Evolutionary conservation across 179 eudicot genomes (phyloP), one percentile per base, ranked within the genome.

Genomic region (Gypsophila paniculata): DNA sequence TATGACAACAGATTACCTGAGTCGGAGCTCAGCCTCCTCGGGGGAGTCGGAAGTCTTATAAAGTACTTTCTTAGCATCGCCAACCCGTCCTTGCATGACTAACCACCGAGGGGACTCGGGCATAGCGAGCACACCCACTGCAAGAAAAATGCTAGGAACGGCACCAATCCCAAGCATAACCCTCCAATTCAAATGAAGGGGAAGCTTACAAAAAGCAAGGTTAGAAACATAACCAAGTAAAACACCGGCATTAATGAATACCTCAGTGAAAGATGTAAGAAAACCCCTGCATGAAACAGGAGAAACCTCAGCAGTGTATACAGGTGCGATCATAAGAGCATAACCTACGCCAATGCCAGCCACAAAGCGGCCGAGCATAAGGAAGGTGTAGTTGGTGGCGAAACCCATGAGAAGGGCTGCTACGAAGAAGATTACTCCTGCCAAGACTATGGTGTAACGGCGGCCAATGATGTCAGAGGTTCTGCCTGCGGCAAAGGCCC

Each of bases 51-150:
- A 88, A 3, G 84, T 86, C 23, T 60, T 75, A n/a, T 79, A 62
- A 12, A 89, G 81, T 14, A 89, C 94, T 26, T 53, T 68, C 77
- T 63, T 79, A 12, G 94, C 94, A 0, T 87, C 89, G 1, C 82
- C 82, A 25, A 89, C 80, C 17, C 89, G 80, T 0, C 91, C 91
- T 54, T 84, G 89, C 85, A 89, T 72, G 0, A 87, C 87, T 1
- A 89, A 83, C 94, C 94, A 89, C 29, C 94, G 79, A 0, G 94
- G 94, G 0, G 94, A 90, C 71, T 90, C 96, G 8, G 96, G 96
- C 96, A 90, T 88, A 69, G 81, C 85, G 6, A 88, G 44, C 0
- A 87, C 91, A 0, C 84, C 88, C 39, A 87, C 8, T 9, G 82
- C 91, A 0, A 89, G 60, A 26, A 87, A 65, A 7, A 85, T 63